Conservation (phyloP, 2,329 filamentous ascomycete genomes). For the Neopestalotiopsis clavispora region DNA sequence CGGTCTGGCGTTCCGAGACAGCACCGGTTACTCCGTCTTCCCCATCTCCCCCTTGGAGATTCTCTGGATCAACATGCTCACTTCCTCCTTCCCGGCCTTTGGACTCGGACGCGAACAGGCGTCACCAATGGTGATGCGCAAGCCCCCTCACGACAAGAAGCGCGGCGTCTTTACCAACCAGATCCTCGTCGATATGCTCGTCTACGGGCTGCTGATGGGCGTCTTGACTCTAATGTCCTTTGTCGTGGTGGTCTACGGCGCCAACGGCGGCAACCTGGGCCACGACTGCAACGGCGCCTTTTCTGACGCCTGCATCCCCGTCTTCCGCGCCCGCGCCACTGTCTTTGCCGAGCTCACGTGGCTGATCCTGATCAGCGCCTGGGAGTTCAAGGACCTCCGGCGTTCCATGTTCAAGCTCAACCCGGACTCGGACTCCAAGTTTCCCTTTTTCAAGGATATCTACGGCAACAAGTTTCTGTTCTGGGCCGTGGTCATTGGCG, state of each 20-base stretch:
- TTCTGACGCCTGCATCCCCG: slow-evolving; percentile 53
- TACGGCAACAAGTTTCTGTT: slow-evolving; percentile 73
- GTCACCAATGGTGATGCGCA: slow-evolving; percentile 68
- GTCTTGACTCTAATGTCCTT: slow-evolving; percentile 66
- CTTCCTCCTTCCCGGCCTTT: slow-evolving; percentile 72
- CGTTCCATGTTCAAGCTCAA: slow-evolving; percentile 73
- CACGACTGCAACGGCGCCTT: slow-evolving; percentile 61
- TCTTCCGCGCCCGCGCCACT: slow-evolving; percentile 70
- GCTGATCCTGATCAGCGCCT: slow-evolving; percentile 70
- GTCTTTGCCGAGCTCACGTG: slow-evolving; percentile 74
- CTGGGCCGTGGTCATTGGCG: slow-evolving; percentile 65
- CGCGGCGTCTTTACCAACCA: slow-evolving; percentile 68
- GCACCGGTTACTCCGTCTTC: slow-evolving; percentile 64
- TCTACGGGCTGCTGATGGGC: slow-evolving; percentile 69
- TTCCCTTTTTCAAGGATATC: slow-evolving; percentile 63
- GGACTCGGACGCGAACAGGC: slow-evolving; percentile 74
- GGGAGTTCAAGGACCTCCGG: slow-evolving; percentile 76
- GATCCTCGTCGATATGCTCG: slow-evolving; percentile 69
- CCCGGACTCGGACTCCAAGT: slow-evolving; percentile 51
- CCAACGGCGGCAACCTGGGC: slow-evolving; percentile 51
- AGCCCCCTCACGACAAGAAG: slow-evolving; percentile 66
- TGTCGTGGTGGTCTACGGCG: slow-evolving; percentile 50
- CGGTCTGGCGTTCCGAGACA: slow-evolving; percentile 72
- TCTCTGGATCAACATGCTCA: slow-evolving; percentile 78
- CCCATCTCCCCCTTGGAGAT: slow-evolving; percentile 77